Evolutionary conservation across 1,139 yeast genomes (phyloP).

Genomic region (Pichia sp.): DNA sequence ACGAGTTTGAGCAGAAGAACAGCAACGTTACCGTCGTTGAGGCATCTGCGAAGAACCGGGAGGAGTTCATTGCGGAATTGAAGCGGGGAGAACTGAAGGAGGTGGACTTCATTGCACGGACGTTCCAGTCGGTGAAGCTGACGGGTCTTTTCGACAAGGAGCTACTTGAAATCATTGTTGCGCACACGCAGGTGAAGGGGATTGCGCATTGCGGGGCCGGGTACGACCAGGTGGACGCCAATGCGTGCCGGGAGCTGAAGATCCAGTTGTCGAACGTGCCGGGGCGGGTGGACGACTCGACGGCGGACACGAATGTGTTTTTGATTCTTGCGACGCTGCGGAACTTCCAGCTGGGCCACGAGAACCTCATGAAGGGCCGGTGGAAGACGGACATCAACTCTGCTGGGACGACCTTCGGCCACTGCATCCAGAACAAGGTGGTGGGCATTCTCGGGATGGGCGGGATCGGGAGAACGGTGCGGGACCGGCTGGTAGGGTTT

Average conservation of each 20-base stretch:
- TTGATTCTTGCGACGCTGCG: constrained; percentile 63
- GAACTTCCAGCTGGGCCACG: constrained; percentile 50
- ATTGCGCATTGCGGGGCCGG: constrained; percentile 90
- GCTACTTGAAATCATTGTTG: constrained; percentile 55
- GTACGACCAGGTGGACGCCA: constrained; percentile 74
- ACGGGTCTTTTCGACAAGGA: constrained; percentile 81
- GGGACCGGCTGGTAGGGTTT: constrained; percentile 60
- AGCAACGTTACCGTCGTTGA: constrained; percentile 42
- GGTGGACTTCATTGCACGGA: constrained; percentile 42
- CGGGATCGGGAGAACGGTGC: constrained; percentile 70
- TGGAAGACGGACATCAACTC: constrained; percentile 45
- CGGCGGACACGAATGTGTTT: constrained; percentile 75
- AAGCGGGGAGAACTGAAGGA: constrained; percentile 44
- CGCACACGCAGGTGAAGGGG: constrained; percentile 44
- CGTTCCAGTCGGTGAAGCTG: constrained; percentile 31
- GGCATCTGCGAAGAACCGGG: constrained; percentile 34
- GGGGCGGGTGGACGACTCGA: constrained; percentile 66
- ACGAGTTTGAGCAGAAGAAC: constrained; percentile 37
- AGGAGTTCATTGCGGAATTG: constrained; percentile 49
- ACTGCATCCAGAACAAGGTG: constrained; percentile 58
- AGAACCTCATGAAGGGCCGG: constrained; percentile 48
- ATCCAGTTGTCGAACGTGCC: constrained; percentile 74
- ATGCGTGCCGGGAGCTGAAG: constrained; percentile 41
- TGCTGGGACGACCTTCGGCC: constrained; percentile 46
- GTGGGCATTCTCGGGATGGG: constrained; percentile 80